Evolutionary conservation across 345 rosid species (phyloP).

Genomic region (Camelina hispida): DNA sequence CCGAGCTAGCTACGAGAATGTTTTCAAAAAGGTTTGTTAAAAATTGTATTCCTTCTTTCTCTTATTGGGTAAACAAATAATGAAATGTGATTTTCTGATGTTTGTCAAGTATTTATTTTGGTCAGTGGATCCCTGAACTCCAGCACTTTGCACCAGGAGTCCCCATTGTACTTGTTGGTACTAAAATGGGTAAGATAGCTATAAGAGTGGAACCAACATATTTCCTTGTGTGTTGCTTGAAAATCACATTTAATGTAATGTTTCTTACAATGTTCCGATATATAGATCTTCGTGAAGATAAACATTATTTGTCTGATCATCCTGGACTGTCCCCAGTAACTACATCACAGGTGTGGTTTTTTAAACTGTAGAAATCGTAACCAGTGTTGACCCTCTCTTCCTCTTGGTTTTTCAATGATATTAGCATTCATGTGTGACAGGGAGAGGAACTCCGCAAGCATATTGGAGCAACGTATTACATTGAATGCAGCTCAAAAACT

Average conservation of each 20-base stretch:
- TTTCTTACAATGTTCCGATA: slow-evolving; percentile 20
- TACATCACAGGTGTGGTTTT: slow-evolving; percentile 67
- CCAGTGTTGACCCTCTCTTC: background rate
- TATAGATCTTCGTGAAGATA: slow-evolving; percentile 89
- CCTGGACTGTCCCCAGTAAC: slow-evolving; percentile 84
- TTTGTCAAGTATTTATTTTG: slow-evolving; percentile 32
- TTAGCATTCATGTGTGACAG: slow-evolving; percentile 43
- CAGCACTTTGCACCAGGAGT: slow-evolving; percentile 81
- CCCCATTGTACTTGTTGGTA: slow-evolving; percentile 78
- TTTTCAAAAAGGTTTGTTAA: slow-evolving; percentile 67
- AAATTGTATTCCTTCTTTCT: background rate
- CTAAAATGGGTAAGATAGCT: slow-evolving; percentile 68
- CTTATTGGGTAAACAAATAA: background rate
- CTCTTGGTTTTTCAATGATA: background rate
- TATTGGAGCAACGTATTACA: slow-evolving; percentile 80
- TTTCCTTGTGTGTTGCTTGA: background rate
- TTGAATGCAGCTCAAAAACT: slow-evolving; percentile 93
- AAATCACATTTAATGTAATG: background rate
- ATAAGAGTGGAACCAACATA: background rate
- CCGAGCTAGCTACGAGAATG: slow-evolving; percentile 84
- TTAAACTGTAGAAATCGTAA: background rate
- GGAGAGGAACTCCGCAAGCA: slow-evolving; percentile 92
- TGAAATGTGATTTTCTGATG: slow-evolving; percentile 31
- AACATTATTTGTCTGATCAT: slow-evolving; percentile 82
- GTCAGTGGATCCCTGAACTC: slow-evolving; percentile 91